phyloP scores from a whole-genome alignment of 345 rosid genomes.

The Salix viminalis region DNA sequence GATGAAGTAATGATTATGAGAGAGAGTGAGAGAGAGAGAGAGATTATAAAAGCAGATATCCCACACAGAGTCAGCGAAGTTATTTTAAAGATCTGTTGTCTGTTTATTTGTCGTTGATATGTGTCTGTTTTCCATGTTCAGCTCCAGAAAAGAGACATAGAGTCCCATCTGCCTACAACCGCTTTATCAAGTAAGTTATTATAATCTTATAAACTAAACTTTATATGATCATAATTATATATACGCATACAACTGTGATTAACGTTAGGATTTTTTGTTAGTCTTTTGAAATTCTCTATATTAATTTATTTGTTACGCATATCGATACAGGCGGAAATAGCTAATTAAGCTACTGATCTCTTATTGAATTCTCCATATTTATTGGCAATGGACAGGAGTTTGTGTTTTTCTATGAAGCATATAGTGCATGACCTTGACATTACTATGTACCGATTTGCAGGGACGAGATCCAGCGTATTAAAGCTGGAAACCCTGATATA shows the following conservation, averaged over 20 bases:
- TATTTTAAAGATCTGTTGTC: slow-evolving; percentile 40
- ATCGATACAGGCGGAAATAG: no score
- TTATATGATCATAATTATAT: neutral
- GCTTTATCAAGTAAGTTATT: slow-evolving; percentile 90
- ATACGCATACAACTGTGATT: neutral
- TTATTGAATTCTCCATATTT: neutral
- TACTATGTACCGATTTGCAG: slow-evolving; percentile 35
- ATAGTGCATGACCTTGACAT: slow-evolving; percentile 7
- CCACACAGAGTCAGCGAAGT: slow-evolving; percentile 30
- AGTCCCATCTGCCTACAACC: slow-evolving; percentile 99
- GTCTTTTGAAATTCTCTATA: no score
- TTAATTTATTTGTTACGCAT: no score
- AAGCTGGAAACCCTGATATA: slow-evolving; percentile 96
- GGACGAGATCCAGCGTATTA: slow-evolving; percentile 99
- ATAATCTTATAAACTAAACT: neutral
- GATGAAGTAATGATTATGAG: slow-evolving; percentile 56
- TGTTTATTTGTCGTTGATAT: slow-evolving; percentile 40
- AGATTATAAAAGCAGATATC: slow-evolving; percentile 12
- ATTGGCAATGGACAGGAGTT: neutral
- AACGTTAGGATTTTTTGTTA: no score
- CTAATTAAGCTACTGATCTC: no score
- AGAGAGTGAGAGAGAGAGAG: slow-evolving; percentile 21
- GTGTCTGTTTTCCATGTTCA: slow-evolving; percentile 47
- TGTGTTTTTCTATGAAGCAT: neutral
- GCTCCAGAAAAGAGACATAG: slow-evolving; percentile 99